Percentiles rank a stretch among this genome's conserved stretches.
Conservation (phyloP, 2,329 filamentous ascomycete genomes). For the Hypoxylon sp. region DNA sequence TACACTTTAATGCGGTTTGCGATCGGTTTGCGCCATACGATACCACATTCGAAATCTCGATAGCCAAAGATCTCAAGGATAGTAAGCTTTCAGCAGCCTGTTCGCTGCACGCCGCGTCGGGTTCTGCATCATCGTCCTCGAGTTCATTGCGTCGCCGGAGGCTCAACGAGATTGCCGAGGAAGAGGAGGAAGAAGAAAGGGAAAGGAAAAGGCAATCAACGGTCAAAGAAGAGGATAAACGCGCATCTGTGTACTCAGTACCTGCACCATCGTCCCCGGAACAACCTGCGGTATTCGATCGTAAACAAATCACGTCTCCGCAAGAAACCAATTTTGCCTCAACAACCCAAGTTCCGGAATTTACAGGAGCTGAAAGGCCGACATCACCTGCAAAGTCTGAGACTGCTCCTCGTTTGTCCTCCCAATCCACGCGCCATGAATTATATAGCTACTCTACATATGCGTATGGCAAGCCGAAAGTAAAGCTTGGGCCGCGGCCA, state of each 20-base stretch:
- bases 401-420: slow-evolving; percentile 60
- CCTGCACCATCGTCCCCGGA: slow-evolving; percentile 45
- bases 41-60: slow-evolving; percentile 81
- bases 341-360: slow-evolving; percentile 65
- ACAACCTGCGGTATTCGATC: slow-evolving; percentile 64
- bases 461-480: slow-evolving; percentile 76
- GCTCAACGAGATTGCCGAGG: slow-evolving; percentile 93
- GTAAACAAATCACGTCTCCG: slow-evolving; percentile 64
- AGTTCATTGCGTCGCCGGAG: slow-evolving; percentile 82
- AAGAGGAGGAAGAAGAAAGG: slow-evolving; percentile 81
- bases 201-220: slow-evolving; percentile 71
- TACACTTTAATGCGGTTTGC: slow-evolving; percentile 76
- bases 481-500: slow-evolving; percentile 89
- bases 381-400: slow-evolving; percentile 62
- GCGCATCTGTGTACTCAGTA: slow-evolving; percentile 50
- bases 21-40: slow-evolving; percentile 88
- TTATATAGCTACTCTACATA: slow-evolving; percentile 64
- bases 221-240: slow-evolving; percentile 61
- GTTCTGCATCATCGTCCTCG: slow-evolving; percentile 86
- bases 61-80: slow-evolving; percentile 85
- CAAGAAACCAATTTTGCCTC: slow-evolving; percentile 65
- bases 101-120: slow-evolving; percentile 87
- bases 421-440: slow-evolving; percentile 66
- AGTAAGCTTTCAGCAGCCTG: slow-evolving; percentile 89
- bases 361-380: slow-evolving; percentile 62